Conservation (phyloP, 2,329 filamentous ascomycete species). For the Claviceps paspali region DNA sequence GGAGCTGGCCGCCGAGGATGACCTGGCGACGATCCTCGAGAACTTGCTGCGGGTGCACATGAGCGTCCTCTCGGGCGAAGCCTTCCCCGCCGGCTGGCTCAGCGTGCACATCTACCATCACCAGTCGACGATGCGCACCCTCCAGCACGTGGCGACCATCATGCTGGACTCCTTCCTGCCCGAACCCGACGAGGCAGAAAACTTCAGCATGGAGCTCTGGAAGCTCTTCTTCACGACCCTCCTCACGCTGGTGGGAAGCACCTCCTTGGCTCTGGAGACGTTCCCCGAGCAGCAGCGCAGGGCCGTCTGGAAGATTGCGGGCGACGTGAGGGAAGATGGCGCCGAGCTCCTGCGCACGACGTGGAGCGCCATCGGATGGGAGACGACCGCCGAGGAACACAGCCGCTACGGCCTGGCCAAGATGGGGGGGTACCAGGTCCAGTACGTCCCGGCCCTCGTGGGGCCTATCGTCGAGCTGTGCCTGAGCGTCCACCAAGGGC, state of each 20-base stretch:
- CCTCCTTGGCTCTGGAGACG: constrained; percentile 78
- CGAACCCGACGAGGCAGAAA: constrained; percentile 77
- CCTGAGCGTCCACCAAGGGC: constrained; percentile 82
- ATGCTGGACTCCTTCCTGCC: constrained; percentile 76
- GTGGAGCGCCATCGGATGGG: constrained; percentile 97
- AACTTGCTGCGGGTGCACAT: constrained; percentile 73
- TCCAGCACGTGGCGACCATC: constrained; percentile 69
- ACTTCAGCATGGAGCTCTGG: constrained; percentile 89
- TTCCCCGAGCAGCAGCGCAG: constrained; percentile 94
- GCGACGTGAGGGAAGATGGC: constrained; percentile 84
- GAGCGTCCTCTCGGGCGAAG: constrained; percentile 77
- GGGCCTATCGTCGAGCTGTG: constrained; percentile 87
- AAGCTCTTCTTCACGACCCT: constrained; percentile 83
- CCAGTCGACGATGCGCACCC: constrained; percentile 70
- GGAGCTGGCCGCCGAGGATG: constrained; percentile 55
- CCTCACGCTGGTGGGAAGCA: constrained; percentile 76
- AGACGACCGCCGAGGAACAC: constrained; percentile 67
- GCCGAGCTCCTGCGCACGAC: constrained; percentile 70
- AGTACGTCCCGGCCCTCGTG: constrained; percentile 88
- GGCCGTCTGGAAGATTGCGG: constrained; percentile 97
- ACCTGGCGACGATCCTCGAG: constrained; percentile 60
- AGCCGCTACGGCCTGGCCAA: constrained; percentile 62
- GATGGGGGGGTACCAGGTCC: constrained; percentile 94
- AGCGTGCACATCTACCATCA: constrained; percentile 90
- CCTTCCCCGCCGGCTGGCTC: constrained; percentile 80